Percentiles rank a stretch among this genome's conserved stretches.
phyloP scores from a whole-genome alignment of 2,329 filamentous ascomycete species.

The Penicillium brevicompactum region DNA sequence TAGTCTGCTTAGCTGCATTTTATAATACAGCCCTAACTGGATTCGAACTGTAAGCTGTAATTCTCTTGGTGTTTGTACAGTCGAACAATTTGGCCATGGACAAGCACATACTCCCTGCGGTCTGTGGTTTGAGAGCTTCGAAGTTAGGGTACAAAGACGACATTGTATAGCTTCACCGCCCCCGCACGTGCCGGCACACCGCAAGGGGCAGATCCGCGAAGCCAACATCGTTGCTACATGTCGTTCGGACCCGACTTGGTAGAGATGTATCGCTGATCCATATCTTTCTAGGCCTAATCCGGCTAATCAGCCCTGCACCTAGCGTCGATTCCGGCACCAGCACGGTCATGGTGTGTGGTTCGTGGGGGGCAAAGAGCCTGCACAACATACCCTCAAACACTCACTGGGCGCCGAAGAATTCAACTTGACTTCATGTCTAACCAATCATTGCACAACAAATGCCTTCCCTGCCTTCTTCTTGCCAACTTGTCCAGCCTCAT shows the following conservation, averaged over 20 bases:
- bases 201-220: constrained; percentile 11
- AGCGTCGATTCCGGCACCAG: constrained; percentile 11
- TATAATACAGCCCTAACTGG: neutral
- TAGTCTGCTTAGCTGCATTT: constrained; percentile 1
- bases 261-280: neutral
- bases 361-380: constrained; percentile 16
- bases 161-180: constrained; percentile 14
- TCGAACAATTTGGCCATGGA: too few species aligned
- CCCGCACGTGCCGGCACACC: constrained; percentile 13
- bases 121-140: neutral
- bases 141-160: neutral
- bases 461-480: constrained; percentile 25
- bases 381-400: constrained; percentile 25
- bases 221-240: neutral
- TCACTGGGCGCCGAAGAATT: constrained; percentile 10
- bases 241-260: neutral
- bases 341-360: constrained; percentile 20
- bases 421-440: constrained; percentile 2
- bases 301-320: constrained; percentile 5
- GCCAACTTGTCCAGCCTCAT: constrained; percentile 33
- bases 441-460: constrained; percentile 17
- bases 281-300: neutral
- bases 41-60: neutral
- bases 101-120: neutral
- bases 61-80: neutral